These are phyloP conservation scores for Arabidopsis thaliana DNA, from an alignment of 345 rosid species.

Conservation along the genomic window TAIR10.1 NC_003070.9:4537501-4538000, in stretches of 20 bases:
- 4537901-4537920: constrained; percentile 2
- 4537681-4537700: constrained; percentile 24
- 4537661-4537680: constrained; percentile 28
- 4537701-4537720: constrained; percentile 29
- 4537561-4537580: constrained; percentile 30
- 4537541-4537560: constrained; percentile 11
- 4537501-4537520: constrained; percentile 33
- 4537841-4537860: constrained; percentile 21
- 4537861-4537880: background rate
- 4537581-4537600: constrained; percentile 10
- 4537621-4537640: constrained; percentile 12
- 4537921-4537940: background rate
- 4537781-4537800: background rate
- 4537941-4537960: background rate
- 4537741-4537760: constrained; percentile 24
- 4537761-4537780: constrained; percentile 28
- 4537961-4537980: background rate
- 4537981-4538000: background rate
- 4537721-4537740: constrained; percentile 36
- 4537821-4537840: constrained; percentile 36
- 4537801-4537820: constrained; percentile 34
- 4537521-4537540: constrained; percentile 3
- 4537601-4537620: constrained; percentile 30
- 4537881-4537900: constrained; percentile 13
- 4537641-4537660: background rate